Percentiles rank a stretch among this genome's conserved stretches.
phyloP scores from a whole-genome alignment of 2,329 filamentous ascomycete species.

The Ceratocystis diversiconidia region DNA sequence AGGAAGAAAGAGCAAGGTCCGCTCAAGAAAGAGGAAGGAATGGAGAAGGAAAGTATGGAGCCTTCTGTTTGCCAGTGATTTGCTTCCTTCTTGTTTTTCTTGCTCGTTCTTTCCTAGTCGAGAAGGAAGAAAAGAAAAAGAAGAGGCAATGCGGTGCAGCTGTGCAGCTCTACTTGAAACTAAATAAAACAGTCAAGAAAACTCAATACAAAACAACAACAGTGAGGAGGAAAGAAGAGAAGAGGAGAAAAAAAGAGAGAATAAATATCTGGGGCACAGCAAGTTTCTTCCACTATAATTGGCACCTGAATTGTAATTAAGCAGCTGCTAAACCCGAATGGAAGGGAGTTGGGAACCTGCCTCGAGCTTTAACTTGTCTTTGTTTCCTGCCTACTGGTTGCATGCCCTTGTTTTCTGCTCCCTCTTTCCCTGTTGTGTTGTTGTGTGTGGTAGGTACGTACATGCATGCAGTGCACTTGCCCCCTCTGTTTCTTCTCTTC shows the following conservation, averaged over 20 bases:
- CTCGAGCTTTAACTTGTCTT: not conserved
- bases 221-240: not conserved
- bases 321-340: constrained; percentile 3
- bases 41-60: constrained; percentile 5
- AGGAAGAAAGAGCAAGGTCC: not conserved
- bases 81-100: not conserved
- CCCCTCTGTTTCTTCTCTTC: not conserved
- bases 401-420: not conserved
- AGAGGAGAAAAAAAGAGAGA: not conserved
- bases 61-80: not conserved
- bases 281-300: not conserved
- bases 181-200: not conserved
- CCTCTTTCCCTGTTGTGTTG: not conserved
- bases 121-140: not conserved
- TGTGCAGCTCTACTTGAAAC: constrained; percentile 6
- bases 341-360: not conserved
- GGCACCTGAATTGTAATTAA: constrained; percentile 1
- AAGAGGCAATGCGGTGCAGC: not conserved
- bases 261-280: not conserved
- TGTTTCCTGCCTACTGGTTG: not conserved
- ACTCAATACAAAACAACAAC: not conserved
- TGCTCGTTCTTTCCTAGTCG: not conserved
- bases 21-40: constrained; percentile 4
- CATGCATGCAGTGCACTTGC: not conserved
- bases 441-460: not conserved